Evolutionary conservation across 2,329 filamentous ascomycete species (phyloP), one percentile per base, ranked within the genome.

Genomic region (Neonectria magnoliae): DNA sequence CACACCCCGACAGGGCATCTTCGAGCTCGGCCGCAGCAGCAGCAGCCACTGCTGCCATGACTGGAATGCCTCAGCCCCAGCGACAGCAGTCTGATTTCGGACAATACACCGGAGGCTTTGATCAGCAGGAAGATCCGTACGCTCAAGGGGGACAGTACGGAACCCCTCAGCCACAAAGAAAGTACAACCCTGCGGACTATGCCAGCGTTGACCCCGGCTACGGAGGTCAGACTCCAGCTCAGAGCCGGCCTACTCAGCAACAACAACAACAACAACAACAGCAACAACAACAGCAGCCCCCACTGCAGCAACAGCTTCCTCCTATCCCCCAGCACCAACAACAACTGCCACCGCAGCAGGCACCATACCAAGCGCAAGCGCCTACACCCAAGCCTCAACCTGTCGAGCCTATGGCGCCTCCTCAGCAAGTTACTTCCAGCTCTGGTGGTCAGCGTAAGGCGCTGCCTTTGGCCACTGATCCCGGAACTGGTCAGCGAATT

Each of bases 401-500:
- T 22, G 76, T 76, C 5, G 78, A 82, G 27, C 78, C 79, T 54
- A 76, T 79, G 51, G 73, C 78, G 2, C 73, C 44, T 36, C 20
- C 36, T 9, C 38, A 55, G 68, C 69, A 53, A 52, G 65, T 22
- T 29, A 61, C 31, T 25, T 62, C 61, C 71, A 73, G 56, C 69
- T 76, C 57, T 67, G 80, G 62, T 70, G 81, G 36, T 73, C 79
- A 61, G 71, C 84, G 75, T 57, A 92, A 91, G 80, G 84, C 88
- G 27, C 83, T 92, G 36, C 92, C 92, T n/a, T 83, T 88, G 51
- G 91, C 91, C 22, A 93, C 88, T 67, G 85, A 91, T 64, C 84
- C 88, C 3, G 92, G 93, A 44, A 93, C 91, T 62, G 92, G 92
- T 33, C 88, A 91, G 75, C 89, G 95, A 57, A 98, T 99, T 76